Evolutionary conservation across 2,329 filamentous ascomycete species (phyloP).

Genomic region (Monascus ruber): DNA sequence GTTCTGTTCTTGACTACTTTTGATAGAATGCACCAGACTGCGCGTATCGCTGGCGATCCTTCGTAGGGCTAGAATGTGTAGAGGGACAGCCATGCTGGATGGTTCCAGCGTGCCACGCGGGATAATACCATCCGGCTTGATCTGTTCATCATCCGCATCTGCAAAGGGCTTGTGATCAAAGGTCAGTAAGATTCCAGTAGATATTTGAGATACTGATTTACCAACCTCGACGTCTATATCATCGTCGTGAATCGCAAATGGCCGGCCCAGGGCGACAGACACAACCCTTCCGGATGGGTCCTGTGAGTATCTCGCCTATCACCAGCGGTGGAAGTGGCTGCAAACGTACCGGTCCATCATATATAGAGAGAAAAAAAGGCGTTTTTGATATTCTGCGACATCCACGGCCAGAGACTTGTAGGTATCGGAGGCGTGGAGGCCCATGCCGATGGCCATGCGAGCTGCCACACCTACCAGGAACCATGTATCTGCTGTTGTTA

Average conservation of each 20-base stretch:
- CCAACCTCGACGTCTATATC: conserved; percentile 32
- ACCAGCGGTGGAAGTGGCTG: background rate
- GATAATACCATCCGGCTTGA: conserved; percentile 12
- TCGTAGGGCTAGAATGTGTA: conserved; percentile 33
- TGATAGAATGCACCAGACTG: conserved; percentile 26
- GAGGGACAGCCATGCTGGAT: conserved; percentile 28
- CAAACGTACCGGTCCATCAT: conserved; percentile 35
- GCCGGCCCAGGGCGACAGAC: conserved; percentile 34
- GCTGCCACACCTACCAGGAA: conserved; percentile 36
- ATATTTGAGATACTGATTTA: background rate
- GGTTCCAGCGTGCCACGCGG: conserved; percentile 18
- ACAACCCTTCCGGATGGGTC: conserved; percentile 23
- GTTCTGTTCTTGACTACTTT: conserved; percentile 6
- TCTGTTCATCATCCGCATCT: conserved; percentile 25
- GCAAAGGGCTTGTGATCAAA: conserved; percentile 22
- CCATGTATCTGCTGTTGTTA: conserved; percentile 30
- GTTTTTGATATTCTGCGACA: conserved; percentile 27
- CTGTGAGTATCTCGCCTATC: background rate
- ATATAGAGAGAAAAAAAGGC: conserved; percentile 38
- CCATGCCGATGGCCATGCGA: conserved; percentile 34
- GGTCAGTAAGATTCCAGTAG: background rate
- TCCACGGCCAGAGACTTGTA: conserved; percentile 24
- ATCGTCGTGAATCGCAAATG: conserved; percentile 37
- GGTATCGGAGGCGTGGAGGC: conserved; percentile 27
- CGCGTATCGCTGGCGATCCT: conserved; percentile 33